Conservation (phyloP, 805 yeast genomes). For the Yarrowia sp. region DNA sequence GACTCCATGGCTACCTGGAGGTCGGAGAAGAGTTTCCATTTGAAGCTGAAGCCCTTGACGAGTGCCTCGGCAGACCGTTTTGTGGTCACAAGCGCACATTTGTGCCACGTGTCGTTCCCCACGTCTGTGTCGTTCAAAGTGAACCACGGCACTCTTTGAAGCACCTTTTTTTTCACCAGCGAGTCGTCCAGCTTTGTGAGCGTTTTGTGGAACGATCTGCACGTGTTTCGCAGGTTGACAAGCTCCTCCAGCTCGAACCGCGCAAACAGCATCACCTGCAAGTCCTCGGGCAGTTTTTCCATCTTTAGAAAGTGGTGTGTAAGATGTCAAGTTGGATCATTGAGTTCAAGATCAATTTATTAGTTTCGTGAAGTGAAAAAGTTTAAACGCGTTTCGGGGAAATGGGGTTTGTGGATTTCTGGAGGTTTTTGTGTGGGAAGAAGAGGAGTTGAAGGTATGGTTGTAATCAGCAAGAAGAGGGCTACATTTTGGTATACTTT, state of each 20-base stretch:
- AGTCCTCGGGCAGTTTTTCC: background rate
- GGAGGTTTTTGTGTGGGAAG: no score
- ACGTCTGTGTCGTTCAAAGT: background rate
- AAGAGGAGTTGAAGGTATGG: no score
- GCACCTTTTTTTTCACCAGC: background rate
- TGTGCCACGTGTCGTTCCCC: background rate
- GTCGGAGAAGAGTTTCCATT: background rate
- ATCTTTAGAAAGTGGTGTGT: background rate
- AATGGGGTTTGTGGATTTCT: no score
- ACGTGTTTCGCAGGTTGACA: background rate
- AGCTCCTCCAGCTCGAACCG: background rate
- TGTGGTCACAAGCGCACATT: background rate
- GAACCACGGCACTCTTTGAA: background rate
- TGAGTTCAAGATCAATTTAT: no score
- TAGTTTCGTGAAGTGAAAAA: no score
- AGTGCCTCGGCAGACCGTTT: background rate
- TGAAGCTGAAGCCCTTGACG: no score
- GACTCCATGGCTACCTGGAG: constrained; percentile 1
- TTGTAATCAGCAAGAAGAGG: no score
- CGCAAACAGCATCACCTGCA: background rate
- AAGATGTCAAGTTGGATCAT: no score
- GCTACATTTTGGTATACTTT: no score
- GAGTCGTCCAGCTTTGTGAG: background rate
- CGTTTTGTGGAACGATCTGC: background rate
- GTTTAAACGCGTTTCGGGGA: no score